Evolutionary conservation across 2,329 filamentous ascomycete species (phyloP), one percentile per base, ranked within the genome.

Genomic region (Aspergillus uvarum): DNA sequence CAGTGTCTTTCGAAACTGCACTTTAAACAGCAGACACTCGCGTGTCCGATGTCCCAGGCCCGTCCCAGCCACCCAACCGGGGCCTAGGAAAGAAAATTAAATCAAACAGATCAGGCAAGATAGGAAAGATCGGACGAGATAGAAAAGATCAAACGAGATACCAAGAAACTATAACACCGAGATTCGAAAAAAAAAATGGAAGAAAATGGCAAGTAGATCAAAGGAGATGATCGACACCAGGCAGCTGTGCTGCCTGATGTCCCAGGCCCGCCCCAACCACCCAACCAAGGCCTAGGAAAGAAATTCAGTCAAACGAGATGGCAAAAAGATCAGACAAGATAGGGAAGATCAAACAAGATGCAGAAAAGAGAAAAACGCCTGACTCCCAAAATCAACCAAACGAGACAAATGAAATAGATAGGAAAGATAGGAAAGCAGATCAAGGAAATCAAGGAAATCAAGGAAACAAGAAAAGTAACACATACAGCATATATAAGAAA

Each of bases 191-290:
- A 42, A 22, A 22, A 3, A 31, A 42, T 2, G 2, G 21, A 24
- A 19, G 16, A 55, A 47, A 21, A 21, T 55, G 29, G 21, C 44
- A 24, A 32, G 26, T 6, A 47, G 24, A 24, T 31, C 22, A 11
- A 7, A 32, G 5, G 5, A 19, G 5, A 10, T 19, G 53, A 12
- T 55, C 3, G 21, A 14, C 26, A 26, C 26, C 26, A 8, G 26
- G 26, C 26, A 26, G 26, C 26, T 0, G 1, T 2, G 42, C 21
- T 31, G 49, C 59, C 55, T 38, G 59, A 62, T 64, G 56, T 52
- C 63, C 63, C 63, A 63, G 61, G 63, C 63, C 63, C 63, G 35
- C 51, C 63, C 63, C 63, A 62, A 29, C 63, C 51, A 26, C 38
- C 38, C 51, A 44, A 38, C n/a, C 51, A 29, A 7, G 51, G 29